Base-by-base conservation (phyloP, 768 basidiomycete species). In the Dentipellis fragilis region DNA sequence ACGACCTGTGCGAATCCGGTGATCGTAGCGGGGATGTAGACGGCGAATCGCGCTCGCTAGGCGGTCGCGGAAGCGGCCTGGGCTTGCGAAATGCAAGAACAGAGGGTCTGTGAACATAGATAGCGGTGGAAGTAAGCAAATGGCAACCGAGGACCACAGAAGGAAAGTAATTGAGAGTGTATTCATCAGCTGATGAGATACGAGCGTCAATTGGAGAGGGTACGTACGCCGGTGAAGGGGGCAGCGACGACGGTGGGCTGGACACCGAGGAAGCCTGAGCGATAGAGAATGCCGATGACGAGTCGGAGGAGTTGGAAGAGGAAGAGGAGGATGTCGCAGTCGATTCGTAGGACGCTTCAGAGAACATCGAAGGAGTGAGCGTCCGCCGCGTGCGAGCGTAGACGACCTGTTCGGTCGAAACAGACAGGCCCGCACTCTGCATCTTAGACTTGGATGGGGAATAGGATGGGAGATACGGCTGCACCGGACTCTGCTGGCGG, bases 211-310 rank as follows among this genome's bases (percentile, higher is more conserved):
- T 10, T 4, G 21, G 21, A 12, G 54, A n/a, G 7, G n/a, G 14
- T 3, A 56, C 59, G n/a, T 51, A 60, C 59, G 56, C 45, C 5
- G 59, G 56, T 6, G 60, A 59, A 21, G 59, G 56, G 1, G 61
- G 59, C 14, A 49, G 23, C 11, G 61, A 60, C 0, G 61, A 51
- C 11, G 52, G 49, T 12, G 59, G 56, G 22, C 49, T 62, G 10
- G 50, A 57, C 1, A 8, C 37, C 8, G 54, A 55, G 1, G 56
- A 55, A 1, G 61, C 51, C 14, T n/a, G 42, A 17, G 42, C 19
- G n/a, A 19, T 19, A 45, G n/a, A 45, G 16, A 45, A 45, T 17
- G 42, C 14, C 11, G 56, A 57, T 34, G 45, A 42, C 14, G 39
- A 34, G n/a, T 51, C 49, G 9, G 54, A 47, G 12, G 58, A 55